These are phyloP conservation scores for Lumnitzera racemosa DNA, from an alignment of 345 rosid genomes.

Conservation along the genomic window DNA sequence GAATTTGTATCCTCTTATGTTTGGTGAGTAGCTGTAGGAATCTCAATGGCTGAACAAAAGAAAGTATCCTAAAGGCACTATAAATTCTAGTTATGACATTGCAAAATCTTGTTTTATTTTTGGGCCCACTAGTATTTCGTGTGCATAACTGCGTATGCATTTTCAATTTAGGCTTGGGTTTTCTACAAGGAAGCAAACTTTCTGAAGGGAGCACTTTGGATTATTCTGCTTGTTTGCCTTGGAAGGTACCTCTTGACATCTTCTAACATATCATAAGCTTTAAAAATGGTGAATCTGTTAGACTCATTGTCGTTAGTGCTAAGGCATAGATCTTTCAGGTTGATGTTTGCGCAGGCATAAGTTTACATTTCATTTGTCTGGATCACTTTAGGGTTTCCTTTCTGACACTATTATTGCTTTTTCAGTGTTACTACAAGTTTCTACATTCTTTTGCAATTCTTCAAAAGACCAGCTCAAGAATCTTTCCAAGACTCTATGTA, in stretches of 20 bases:
- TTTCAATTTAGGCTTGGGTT: constrained; percentile 53
- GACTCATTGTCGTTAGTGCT: not conserved
- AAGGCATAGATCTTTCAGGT: not conserved
- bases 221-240: constrained; percentile 47
- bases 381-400: too few species aligned
- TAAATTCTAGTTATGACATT: not conserved
- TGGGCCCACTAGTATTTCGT: not conserved
- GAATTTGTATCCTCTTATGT: too few species aligned
- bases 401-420: not conserved
- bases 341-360: not conserved
- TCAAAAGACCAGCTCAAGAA: constrained; percentile 62
- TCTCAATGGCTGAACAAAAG: too few species aligned
- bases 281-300: not conserved
- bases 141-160: not conserved
- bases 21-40: too few species aligned
- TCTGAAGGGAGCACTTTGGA: constrained; percentile 41
- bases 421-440: constrained; percentile 48
- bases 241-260: constrained; percentile 45
- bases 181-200: constrained; percentile 55
- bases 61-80: not conserved
- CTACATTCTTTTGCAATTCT: constrained; percentile 60
- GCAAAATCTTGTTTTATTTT: not conserved
- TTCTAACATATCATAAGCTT: not conserved
- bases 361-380: too few species aligned
- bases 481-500: constrained; percentile 62